These are phyloP conservation scores for Taphrina pruni DNA, from an alignment of 1,139 yeast species.

Conservation along the genomic window DNA sequence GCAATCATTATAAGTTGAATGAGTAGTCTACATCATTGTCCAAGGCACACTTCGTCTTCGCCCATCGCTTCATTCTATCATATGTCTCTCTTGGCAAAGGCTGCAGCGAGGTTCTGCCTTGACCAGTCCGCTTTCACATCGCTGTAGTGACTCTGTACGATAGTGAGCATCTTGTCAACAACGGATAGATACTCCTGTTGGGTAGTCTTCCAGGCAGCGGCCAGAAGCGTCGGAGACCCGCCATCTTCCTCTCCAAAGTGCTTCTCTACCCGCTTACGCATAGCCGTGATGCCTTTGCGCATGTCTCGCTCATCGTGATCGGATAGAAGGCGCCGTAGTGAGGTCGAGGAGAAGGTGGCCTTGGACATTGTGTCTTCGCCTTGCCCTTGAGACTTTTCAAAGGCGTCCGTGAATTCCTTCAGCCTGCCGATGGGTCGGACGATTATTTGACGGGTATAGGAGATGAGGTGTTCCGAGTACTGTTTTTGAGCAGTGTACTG, in stretches of 20 bases:
- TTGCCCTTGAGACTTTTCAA: slow-evolving; percentile 56
- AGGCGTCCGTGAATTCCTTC: slow-evolving; percentile 68
- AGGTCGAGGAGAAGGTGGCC: slow-evolving; percentile 67
- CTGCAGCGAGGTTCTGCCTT: slow-evolving; percentile 2
- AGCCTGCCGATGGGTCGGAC: slow-evolving; percentile 69
- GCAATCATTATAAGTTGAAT: background rate
- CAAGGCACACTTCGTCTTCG: background rate
- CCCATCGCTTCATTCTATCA: no score
- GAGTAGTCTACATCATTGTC: background rate
- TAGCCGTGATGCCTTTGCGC: slow-evolving; percentile 60
- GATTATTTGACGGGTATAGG: slow-evolving; percentile 61
- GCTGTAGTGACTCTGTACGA: slow-evolving; percentile 57
- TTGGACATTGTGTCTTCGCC: slow-evolving; percentile 62
- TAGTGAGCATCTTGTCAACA: slow-evolving; percentile 54
- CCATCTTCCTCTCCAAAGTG: slow-evolving; percentile 60
- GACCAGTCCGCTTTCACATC: slow-evolving; percentile 48
- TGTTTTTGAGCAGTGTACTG: slow-evolving; percentile 52
- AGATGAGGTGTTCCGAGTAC: slow-evolving; percentile 57
- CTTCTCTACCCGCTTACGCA: slow-evolving; percentile 63
- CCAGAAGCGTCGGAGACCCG: slow-evolving; percentile 9
- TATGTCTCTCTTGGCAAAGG: slow-evolving; percentile 22
- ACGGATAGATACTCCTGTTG: slow-evolving; percentile 60
- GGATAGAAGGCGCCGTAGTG: slow-evolving; percentile 63
- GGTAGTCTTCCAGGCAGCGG: slow-evolving; percentile 58
- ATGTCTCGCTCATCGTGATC: slow-evolving; percentile 68